Percentiles rank a stretch among this genome's conserved stretches.
Conservation (phyloP, 2,329 filamentous ascomycete species). For the Teratosphaeria viscida region DNA sequence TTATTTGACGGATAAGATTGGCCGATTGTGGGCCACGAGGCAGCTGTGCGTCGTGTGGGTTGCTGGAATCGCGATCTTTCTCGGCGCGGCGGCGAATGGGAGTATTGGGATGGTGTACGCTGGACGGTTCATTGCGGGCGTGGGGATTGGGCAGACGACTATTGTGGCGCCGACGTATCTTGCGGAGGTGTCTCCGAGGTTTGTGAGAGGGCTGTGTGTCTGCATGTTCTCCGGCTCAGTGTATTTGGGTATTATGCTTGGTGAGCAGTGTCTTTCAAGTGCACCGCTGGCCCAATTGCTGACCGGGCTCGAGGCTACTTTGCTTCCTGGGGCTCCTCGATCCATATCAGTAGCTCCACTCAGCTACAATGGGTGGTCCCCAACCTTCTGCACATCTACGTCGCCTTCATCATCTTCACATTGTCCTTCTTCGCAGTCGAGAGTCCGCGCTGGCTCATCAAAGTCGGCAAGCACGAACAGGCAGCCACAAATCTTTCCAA, state of each 20-base stretch:
- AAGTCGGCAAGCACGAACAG: constrained; percentile 22
- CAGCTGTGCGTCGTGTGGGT: constrained; percentile 20
- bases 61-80: constrained; percentile 29
- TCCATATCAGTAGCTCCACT: constrained; percentile 37
- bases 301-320: constrained; percentile 51
- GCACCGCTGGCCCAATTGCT: not conserved
- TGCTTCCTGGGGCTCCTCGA: constrained; percentile 46
- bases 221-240: constrained; percentile 61
- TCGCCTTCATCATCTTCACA: constrained; percentile 59
- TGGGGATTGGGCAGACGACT: constrained; percentile 37
- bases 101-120: constrained; percentile 25
- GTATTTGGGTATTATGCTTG: constrained; percentile 63
- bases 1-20: constrained; percentile 23
- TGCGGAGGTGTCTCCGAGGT: constrained; percentile 35
- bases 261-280: not conserved
- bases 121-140: constrained; percentile 33
- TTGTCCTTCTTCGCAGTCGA: constrained; percentile 43
- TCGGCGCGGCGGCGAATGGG: constrained; percentile 33
- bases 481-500: constrained; percentile 20
- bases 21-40: constrained; percentile 21
- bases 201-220: constrained; percentile 53
- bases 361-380: constrained; percentile 51
- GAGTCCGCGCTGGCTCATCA: constrained; percentile 24
- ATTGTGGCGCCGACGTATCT: constrained; percentile 54
- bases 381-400: constrained; percentile 67